Conservation (phyloP, 345 rosid species). For the Linum tenue region DNA sequence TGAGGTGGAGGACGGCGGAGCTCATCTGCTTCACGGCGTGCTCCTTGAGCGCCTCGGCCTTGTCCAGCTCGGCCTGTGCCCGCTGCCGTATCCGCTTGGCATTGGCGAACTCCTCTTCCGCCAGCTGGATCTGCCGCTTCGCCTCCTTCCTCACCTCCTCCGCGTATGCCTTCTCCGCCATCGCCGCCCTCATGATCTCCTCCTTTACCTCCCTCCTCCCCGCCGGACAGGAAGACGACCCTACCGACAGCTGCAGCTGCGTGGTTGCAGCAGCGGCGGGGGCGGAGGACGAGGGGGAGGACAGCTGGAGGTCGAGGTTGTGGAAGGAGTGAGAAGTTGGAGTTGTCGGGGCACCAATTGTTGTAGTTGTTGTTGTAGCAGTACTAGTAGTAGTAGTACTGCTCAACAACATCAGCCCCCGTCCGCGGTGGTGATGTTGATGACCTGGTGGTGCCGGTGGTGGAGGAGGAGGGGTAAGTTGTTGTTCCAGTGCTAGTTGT, state of each 20-base stretch:
- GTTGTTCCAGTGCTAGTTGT: not conserved
- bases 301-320: constrained; percentile 64
- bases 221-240: constrained; percentile 20
- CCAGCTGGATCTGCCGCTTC: constrained; percentile 59
- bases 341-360: constrained; percentile 20
- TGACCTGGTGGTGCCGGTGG: not conserved
- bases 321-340: constrained; percentile 17
- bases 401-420: not conserved
- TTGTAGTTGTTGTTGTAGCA: too few relatives aligned
- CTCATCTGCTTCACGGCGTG: constrained; percentile 55
- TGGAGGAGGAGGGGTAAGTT: not conserved
- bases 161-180: constrained; percentile 50
- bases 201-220: constrained; percentile 21
- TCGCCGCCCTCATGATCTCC: constrained; percentile 38
- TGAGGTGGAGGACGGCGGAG: constrained; percentile 55
- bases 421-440: not conserved
- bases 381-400: too few relatives aligned
- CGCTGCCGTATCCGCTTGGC: constrained; percentile 73
- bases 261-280: constrained; percentile 28
- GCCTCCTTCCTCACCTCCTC: constrained; percentile 61
- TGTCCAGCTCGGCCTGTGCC: constrained; percentile 69
- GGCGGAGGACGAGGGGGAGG: constrained; percentile 26
- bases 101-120: constrained; percentile 64
- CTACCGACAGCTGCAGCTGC: constrained; percentile 56
- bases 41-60: constrained; percentile 50